A percentile compares a stretch with the other conserved stretches of the same genome.
These are phyloP conservation scores for Elaeis guineensis DNA, from an alignment of 176 grass and related monocot genomes.

Conservation along the genomic window DNA sequence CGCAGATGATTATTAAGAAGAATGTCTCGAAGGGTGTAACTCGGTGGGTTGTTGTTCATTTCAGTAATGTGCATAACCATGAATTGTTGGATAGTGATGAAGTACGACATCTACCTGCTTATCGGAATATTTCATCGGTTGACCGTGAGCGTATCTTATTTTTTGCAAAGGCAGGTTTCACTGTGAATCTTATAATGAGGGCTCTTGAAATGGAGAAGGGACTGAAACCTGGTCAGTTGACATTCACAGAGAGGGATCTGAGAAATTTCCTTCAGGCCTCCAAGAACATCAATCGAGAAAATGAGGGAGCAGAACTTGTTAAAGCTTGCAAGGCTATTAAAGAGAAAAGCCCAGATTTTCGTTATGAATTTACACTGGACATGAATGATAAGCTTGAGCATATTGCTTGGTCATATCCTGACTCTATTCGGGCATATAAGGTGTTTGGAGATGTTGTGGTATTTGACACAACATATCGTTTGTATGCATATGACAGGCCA, in stretches of 20 bases:
- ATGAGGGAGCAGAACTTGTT: conserved; percentile 38
- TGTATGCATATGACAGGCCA: conserved; percentile 38
- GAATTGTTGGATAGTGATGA: conserved; percentile 40
- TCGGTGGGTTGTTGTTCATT: conserved; percentile 38
- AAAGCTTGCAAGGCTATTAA: conserved; percentile 39
- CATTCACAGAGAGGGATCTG: conserved; percentile 41
- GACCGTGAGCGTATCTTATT: conserved; percentile 36
- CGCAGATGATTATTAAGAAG: conserved; percentile 55
- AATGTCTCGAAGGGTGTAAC: conserved; percentile 29
- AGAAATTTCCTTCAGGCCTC: conserved; percentile 47
- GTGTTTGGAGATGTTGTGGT: conserved; percentile 47
- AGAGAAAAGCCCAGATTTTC: conserved; percentile 25
- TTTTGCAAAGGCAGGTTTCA: conserved; percentile 36
- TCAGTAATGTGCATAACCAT: conserved; percentile 50
- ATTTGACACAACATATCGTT: conserved; percentile 36
- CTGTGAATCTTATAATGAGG: conserved; percentile 38
- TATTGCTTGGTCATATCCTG: conserved; percentile 29
- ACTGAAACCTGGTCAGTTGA: conserved; percentile 28
- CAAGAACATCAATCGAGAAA: conserved; percentile 32
- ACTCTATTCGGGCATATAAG: conserved; percentile 28
- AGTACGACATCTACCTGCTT: conserved; percentile 32
- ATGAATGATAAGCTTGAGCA: conserved; percentile 34
- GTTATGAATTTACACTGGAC: conserved; percentile 31
- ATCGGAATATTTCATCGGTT: conserved; percentile 37
- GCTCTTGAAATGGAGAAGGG: conserved; percentile 39